These are phyloP conservation scores for Beauveria bassiana DNA, from an alignment of 2,329 filamentous ascomycete genomes.

Conservation along the genomic window DNA sequence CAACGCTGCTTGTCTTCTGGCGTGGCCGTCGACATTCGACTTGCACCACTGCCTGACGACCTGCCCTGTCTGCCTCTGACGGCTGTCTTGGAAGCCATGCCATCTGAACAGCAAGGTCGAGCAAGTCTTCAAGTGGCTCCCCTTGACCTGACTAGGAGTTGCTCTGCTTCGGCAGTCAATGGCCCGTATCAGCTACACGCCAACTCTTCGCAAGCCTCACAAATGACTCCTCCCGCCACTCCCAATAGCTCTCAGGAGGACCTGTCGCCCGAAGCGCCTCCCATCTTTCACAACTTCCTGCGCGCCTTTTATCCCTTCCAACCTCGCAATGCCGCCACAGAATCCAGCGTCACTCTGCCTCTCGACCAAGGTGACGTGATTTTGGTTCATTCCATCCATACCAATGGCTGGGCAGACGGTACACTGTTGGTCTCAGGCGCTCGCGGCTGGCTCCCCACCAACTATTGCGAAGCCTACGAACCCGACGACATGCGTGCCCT, in stretches of 20 bases:
- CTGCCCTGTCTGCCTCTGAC: not conserved
- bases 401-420: constrained; percentile 97
- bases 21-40: constrained; percentile 10
- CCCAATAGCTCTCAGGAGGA: constrained; percentile 61
- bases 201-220: constrained; percentile 39
- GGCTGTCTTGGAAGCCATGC: constrained; percentile 6
- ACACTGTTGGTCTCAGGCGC: constrained; percentile 80
- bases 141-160: constrained; percentile 43
- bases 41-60: constrained; percentile 11
- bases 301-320: constrained; percentile 92
- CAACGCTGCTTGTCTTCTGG: constrained; percentile 8
- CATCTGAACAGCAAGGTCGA: constrained; percentile 36
- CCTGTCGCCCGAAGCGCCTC: constrained; percentile 40
- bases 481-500: constrained; percentile 79
- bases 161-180: constrained; percentile 20
- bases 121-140: constrained; percentile 56
- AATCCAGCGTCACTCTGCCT: constrained; percentile 80
- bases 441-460: constrained; percentile 92
- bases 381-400: constrained; percentile 91
- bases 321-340: constrained; percentile 66
- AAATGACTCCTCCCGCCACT: constrained; percentile 72
- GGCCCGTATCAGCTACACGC: constrained; percentile 22
- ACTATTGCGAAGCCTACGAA: constrained; percentile 95
- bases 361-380: constrained; percentile 88
- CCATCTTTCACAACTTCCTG: constrained; percentile 87